Conservation (phyloP, 257 asterid genomes). For the Scutellaria baicalensis region DNA sequence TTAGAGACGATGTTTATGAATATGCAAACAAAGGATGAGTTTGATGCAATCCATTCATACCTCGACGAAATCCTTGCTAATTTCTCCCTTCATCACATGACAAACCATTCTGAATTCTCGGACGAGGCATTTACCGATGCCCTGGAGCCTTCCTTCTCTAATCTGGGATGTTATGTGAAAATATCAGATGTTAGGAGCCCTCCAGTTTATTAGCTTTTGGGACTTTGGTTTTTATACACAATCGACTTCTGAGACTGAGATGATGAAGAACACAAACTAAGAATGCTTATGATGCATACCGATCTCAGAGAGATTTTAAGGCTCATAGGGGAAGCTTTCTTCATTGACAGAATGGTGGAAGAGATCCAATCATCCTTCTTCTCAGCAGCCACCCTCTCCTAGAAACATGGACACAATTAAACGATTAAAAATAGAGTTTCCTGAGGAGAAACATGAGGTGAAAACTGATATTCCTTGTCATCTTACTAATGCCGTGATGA, state of each 20-base stretch:
- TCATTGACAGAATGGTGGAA: slow-evolving; percentile 55
- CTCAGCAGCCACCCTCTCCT: slow-evolving; percentile 51
- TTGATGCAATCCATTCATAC: slow-evolving; percentile 16
- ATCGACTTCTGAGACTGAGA: background rate
- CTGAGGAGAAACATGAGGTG: background rate
- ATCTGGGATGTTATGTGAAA: slow-evolving; percentile 35
- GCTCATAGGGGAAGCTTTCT: slow-evolving; percentile 86
- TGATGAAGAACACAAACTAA: background rate
- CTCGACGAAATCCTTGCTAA: slow-evolving; percentile 72
- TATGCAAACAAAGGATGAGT: background rate
- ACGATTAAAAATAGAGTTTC: background rate
- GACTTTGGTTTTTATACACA: background rate
- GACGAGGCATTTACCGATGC: slow-evolving; percentile 66
- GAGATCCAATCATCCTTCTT: slow-evolving; percentile 63
- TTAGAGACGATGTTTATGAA: background rate
- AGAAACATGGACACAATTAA: slow-evolving; percentile 3
- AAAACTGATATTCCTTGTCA: background rate
- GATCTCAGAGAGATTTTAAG: slow-evolving; percentile 86
- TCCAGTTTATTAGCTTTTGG: background rate
- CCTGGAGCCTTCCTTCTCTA: slow-evolving; percentile 84
- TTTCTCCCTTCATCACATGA: slow-evolving; percentile 51
- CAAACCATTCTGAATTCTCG: slow-evolving; percentile 80
- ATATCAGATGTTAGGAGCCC: background rate
- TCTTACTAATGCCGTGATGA: slow-evolving; percentile 65
- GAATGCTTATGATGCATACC: slow-evolving; percentile 29